A percentile compares a stretch with the other conserved stretches of the same genome.
Evolutionary conservation across 441 rosid species (phyloP).

Genomic region (Manihot esculenta): DNA sequence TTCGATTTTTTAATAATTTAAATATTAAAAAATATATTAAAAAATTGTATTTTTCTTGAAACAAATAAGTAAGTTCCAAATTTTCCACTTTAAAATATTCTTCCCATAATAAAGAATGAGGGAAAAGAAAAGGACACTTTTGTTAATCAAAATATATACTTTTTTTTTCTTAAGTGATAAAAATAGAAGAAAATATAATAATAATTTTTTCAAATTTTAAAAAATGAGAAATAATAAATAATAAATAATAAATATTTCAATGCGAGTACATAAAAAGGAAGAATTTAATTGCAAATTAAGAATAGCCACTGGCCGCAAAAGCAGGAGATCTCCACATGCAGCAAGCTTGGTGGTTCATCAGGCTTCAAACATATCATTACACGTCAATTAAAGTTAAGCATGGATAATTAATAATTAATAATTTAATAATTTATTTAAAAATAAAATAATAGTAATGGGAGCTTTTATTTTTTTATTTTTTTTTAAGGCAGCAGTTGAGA

Average conservation of each 20-base stretch:
- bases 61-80: too few relatives aligned
- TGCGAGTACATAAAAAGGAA: too few relatives aligned
- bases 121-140: not conserved
- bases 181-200: not conserved
- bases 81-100: not conserved
- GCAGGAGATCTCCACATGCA: slow-evolving; percentile 70
- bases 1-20: too few relatives aligned
- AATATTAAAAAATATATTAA: too few relatives aligned
- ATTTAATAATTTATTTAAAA: too few relatives aligned
- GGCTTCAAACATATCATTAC: slow-evolving; percentile 49
- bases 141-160: not conserved
- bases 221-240: too few relatives aligned
- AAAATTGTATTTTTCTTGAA: too few relatives aligned
- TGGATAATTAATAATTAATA: slow-evolving; percentile 23
- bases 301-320: slow-evolving; percentile 70
- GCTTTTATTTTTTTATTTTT: not conserved
- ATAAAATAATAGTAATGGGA: not conserved
- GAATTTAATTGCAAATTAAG: slow-evolving; percentile 3
- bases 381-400: slow-evolving; percentile 51
- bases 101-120: not conserved
- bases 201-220: not conserved
- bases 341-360: slow-evolving; percentile 30
- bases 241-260: too few relatives aligned
- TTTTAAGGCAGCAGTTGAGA: slow-evolving; percentile 30
- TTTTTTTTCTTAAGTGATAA: too few relatives aligned